Base-by-base conservation (phyloP, 495 filamentous ascomycete genomes). In the Penicillium soppii region DNA sequence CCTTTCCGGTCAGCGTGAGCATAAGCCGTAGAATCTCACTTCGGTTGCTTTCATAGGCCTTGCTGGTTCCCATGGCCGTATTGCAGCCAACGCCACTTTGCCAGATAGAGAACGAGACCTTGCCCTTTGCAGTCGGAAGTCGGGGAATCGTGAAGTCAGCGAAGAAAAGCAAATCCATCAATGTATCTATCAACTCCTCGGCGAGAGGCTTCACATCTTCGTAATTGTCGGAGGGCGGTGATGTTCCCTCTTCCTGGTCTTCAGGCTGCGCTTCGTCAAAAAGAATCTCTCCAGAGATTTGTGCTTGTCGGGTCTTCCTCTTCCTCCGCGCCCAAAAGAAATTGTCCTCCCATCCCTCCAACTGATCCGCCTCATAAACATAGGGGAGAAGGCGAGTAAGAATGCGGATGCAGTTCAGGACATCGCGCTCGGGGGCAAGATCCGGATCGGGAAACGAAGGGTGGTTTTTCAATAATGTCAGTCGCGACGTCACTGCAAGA, bases 1-100 rank as follows among this genome's bases (percentile, higher is more conserved):
- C 89, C 71, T 91, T 91, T 66, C 90, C 87, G 13, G 87, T 83
- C 53, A 99, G 69, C 0, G 91, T 91, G 50, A 99, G 76, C 30
- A 99, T 76, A 56, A 97, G 69, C 27, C 95, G 84, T 52, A 99
- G 68, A 21, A 96, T 85, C 65, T 99, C 94, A 57, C 87, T 89
- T 23, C 94, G 83, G 66, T 96, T 96, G 67, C 79, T 91, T 71
- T 99, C 94, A 40, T 88, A 82, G 52, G 96, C 89, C 68, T 89
- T 96, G 32, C 81, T 95, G 16, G 92, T 90, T 15, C 87, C 87
- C 66, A 96, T 85, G 1, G 90, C 79, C 6, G 88, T 89, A 65
- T 95, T 95, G 71, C 92, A 97, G 2, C 94, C 94, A 39, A 99
- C 92, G 20, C 94, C 94, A 58, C 88, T 97, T 68, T 97, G 91